Percentiles rank a stretch among this genome's conserved stretches.
These are phyloP conservation scores for Hygrocybe punicea DNA, from an alignment of 768 basidiomycete species.

Conservation along the genomic window DNA sequence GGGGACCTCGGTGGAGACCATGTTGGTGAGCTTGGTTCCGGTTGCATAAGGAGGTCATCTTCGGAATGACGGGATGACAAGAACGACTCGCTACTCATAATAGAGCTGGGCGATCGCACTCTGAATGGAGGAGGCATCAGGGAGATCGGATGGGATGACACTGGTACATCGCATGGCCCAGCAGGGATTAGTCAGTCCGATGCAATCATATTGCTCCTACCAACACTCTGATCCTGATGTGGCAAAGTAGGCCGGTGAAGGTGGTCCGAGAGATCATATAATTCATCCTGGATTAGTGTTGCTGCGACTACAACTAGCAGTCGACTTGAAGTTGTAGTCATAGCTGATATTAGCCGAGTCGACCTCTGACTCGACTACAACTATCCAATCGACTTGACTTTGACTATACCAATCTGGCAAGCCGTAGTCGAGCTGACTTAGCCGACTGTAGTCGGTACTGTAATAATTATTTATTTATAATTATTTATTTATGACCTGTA, in stretches of 20 bases:
- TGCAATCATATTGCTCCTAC: constrained; percentile 40
- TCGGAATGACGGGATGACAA: constrained; percentile 71
- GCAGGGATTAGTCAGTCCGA: constrained; percentile 24
- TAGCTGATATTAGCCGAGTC: too few species aligned
- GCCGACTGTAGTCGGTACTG: constrained; percentile 50
- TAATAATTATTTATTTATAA: too few species aligned
- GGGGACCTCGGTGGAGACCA: constrained; percentile 16
- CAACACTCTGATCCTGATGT: constrained; percentile 42
- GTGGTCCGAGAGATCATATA: constrained; percentile 59
- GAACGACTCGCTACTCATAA: constrained; percentile 40
- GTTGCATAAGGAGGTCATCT: constrained; percentile 44
- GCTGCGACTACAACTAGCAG: too few species aligned
- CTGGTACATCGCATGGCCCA: constrained; percentile 21
- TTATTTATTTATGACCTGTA: too few species aligned
- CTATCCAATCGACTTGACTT: too few species aligned
- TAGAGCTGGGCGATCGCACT: constrained; percentile 20
- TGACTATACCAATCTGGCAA: too few species aligned
- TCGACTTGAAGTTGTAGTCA: too few species aligned
- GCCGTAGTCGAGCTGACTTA: constrained; percentile 60
- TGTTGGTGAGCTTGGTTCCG: constrained; percentile 4
- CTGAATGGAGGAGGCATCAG: constrained; percentile 21
- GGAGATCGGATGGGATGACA: constrained; percentile 21
- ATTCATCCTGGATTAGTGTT: constrained; percentile 68
- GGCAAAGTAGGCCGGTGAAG: constrained; percentile 45
- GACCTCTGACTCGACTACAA: too few species aligned